Evolutionary conservation across 306 rosid genomes (phyloP), one percentile per base, ranked within the genome.

Genomic region (Hippophae gyantsensis): DNA sequence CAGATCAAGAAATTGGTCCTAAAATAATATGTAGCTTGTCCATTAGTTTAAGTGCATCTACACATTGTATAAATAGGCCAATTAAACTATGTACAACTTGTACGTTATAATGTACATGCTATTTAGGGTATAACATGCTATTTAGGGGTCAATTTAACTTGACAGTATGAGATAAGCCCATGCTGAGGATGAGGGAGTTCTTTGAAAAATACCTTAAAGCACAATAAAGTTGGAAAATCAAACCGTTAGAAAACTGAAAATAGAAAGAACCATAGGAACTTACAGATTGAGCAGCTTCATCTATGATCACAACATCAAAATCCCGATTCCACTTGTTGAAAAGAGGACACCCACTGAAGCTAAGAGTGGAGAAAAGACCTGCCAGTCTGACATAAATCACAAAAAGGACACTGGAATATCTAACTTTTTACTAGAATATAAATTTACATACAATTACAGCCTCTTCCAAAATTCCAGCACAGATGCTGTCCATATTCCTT

Each of bases 211-310:
- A 27, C 38, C 38, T 32, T 3, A 32, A 32, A 32, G 38, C 38
- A 4, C 38, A 32, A 32, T 32, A 32, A 32, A 32, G 9, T 57
- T 51, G 13, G 6, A 52, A 48, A 40, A 10, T 27, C 53, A 10
- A 51, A 51, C 14, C 10, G 47, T 43, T 9, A 10, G 46, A 49
- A 60, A 58, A 52, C 7, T 10, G 38, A 6, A 43, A 44, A 44
- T 52, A 63, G 8, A 62, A 67, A 40, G 10, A 61, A 40, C 43
- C 13, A 49, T 8, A 48, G 13, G 41, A 56, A 74, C 98, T 85
- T 81, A 90, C 98, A 74, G 98, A 96, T 75, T 90, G 96, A 56
- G 95, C 98, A 69, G 98, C 96, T 80, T 90, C 96, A 63, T 90
- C 98, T 83, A 90, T 90, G 60, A 90, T 85, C 52, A 87, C 96